A percentile compares a stretch with the other conserved stretches of the same genome.
Conservation (phyloP, 441 rosid genomes). For the Gossypium laxum region DNA sequence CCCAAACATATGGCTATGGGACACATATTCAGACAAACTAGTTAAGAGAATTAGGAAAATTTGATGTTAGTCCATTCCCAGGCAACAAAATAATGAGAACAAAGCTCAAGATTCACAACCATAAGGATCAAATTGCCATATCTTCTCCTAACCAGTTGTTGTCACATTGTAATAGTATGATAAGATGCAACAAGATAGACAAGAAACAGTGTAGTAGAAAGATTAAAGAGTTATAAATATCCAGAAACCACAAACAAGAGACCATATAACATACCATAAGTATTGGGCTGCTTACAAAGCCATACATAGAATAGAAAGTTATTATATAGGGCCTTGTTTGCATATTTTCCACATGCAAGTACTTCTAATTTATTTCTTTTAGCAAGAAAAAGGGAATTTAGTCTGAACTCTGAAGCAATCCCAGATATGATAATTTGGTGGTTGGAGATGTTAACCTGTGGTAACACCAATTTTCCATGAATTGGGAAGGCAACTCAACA, state of each 20-base stretch:
- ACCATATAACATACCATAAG: not conserved
- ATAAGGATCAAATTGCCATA: not conserved
- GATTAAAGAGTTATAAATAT: not conserved
- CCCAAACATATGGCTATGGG: not conserved
- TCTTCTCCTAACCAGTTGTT: not conserved
- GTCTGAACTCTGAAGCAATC: conserved; percentile 1
- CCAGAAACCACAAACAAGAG: not conserved
- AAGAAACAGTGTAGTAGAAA: not conserved
- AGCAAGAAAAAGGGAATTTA: not conserved
- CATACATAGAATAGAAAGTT: not conserved
- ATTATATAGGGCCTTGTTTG: not conserved
- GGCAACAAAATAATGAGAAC: not conserved
- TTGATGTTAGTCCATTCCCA: not conserved
- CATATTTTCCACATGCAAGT: not conserved
- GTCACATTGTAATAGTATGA: not conserved
- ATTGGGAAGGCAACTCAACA: conserved; percentile 85
- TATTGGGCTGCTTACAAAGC: not conserved
- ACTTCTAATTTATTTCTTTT: not conserved
- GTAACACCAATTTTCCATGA: conserved; percentile 98
- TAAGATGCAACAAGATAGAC: not conserved
- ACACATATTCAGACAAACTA: not conserved
- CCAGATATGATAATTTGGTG: not conserved
- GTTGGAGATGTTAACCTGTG: conserved; percentile 42
- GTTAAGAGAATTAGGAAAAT: not conserved
- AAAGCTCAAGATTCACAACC: not conserved